Evolutionary conservation across 257 asterid species (phyloP).

Genomic region (Ballota nigra): DNA sequence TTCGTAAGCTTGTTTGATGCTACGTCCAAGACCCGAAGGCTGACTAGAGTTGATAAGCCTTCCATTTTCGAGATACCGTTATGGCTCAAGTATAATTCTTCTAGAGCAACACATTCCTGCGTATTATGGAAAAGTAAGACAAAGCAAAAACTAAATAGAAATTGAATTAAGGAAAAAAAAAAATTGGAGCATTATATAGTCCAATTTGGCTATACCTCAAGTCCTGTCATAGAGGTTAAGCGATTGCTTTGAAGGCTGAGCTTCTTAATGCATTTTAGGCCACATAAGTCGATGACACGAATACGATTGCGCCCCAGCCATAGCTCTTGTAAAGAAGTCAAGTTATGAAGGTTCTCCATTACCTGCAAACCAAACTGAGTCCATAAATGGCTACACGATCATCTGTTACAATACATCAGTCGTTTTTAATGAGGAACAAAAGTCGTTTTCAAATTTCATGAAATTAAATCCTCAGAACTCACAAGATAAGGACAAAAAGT

Average conservation of each 20-base stretch:
- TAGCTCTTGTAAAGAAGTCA: conserved; percentile 72
- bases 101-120: conserved; percentile 86
- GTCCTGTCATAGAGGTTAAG: conserved; percentile 70
- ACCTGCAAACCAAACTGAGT: conserved; percentile 49
- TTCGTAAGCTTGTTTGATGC: conserved; percentile 86
- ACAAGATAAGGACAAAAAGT: neutral
- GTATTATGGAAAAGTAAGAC: conserved; percentile 18
- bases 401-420: neutral
- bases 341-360: conserved; percentile 75
- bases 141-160: conserved; percentile 8
- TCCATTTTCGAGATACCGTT: conserved; percentile 92
- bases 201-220: conserved; percentile 63
- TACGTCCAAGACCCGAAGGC: conserved; percentile 88
- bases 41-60: conserved; percentile 75
- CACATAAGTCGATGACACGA: conserved; percentile 73
- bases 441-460: too few species aligned
- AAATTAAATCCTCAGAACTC: conserved; percentile 3
- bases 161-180: neutral
- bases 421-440: neutral
- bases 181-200: conserved; percentile 14
- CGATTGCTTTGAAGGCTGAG: conserved; percentile 98
- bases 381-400: conserved; percentile 16
- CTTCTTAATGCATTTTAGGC: conserved; percentile 86
- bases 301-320: conserved; percentile 99
- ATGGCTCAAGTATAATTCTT: conserved; percentile 96